phyloP scores from a whole-genome alignment of 225 moss, liverwort and hornwort species.

The Bryoerythrophyllum caledonicum region DNA sequence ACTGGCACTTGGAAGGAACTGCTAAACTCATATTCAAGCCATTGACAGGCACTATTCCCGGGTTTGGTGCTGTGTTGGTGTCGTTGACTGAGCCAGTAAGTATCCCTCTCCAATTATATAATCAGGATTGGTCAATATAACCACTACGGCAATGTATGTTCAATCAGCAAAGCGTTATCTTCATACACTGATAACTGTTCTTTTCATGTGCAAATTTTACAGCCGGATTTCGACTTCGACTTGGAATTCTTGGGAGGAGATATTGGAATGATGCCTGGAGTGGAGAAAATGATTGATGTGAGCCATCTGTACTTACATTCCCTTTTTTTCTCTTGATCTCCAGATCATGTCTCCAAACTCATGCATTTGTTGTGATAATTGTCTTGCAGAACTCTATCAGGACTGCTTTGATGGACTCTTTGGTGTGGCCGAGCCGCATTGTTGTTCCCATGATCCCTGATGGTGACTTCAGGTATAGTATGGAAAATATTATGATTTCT shows the following conservation, averaged over 20 bases:
- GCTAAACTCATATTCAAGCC: slow-evolving; percentile 82
- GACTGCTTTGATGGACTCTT: slow-evolving; percentile 69
- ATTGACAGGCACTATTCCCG: slow-evolving; percentile 69
- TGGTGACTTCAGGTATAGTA: slow-evolving; percentile 69
- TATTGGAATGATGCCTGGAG: slow-evolving; percentile 64
- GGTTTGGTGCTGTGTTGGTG: slow-evolving; percentile 78
- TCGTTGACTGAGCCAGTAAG: slow-evolving; percentile 71
- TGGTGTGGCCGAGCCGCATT: slow-evolving; percentile 94
- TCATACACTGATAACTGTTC: neutral
- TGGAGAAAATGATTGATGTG: slow-evolving; percentile 92
- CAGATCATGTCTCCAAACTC: neutral
- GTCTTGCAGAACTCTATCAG: slow-evolving; percentile 62
- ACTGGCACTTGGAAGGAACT: slow-evolving; percentile 60
- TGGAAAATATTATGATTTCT: no score
- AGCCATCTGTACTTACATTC: neutral
- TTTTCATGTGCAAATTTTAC: slow-evolving; percentile 4
- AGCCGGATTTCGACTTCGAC: slow-evolving; percentile 86
- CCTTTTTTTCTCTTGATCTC: neutral
- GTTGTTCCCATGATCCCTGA: slow-evolving; percentile 82
- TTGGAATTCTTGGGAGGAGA: slow-evolving; percentile 76
- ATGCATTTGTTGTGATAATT: neutral
- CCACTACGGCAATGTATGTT: no score
- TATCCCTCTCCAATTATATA: neutral
- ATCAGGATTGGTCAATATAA: no score
- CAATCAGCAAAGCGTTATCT: no score